Percentiles rank a stretch among this genome's conserved stretches.
phyloP scores from a whole-genome alignment of 177 flowering plant genomes.

The Vitis hybrid region DNA sequence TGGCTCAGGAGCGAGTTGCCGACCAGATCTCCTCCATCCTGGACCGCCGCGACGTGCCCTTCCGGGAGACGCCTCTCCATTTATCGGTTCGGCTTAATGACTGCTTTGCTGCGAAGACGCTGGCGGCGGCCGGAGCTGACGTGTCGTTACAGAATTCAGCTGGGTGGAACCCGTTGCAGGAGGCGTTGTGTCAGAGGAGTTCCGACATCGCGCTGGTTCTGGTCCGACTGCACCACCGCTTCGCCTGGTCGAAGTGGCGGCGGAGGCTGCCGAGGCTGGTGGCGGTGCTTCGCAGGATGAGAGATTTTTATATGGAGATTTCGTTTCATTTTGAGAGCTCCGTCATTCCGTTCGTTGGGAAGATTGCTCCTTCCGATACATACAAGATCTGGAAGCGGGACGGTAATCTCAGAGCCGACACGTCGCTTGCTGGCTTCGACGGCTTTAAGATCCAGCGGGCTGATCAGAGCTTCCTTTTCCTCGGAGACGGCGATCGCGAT shows the following conservation, averaged over 20 bases:
- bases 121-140: conserved; percentile 80
- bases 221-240: conserved; percentile 57
- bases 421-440: conserved; percentile 86
- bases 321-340: conserved; percentile 95
- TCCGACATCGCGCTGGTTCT: conserved; percentile 52
- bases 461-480: conserved; percentile 85
- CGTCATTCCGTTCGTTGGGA: conserved; percentile 84
- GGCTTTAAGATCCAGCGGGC: conserved; percentile 89
- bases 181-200: conserved; percentile 55
- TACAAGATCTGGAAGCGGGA: conserved; percentile 95
- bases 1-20: conserved; percentile 67
- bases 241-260: conserved; percentile 95
- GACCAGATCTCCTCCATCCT: conserved; percentile 64
- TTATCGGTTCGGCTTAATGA: conserved; percentile 78
- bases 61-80: conserved; percentile 80
- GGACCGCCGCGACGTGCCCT: conserved; percentile 86
- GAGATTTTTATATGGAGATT: conserved; percentile 95
- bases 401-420: conserved; percentile 85
- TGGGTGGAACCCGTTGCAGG: conserved; percentile 89
- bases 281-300: conserved; percentile 75
- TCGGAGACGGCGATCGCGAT: conserved; percentile 59
- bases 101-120: conserved; percentile 39
- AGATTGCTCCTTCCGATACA: conserved; percentile 92
- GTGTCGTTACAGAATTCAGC: conserved; percentile 73
- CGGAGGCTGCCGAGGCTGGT: conserved; percentile 79